Conservation (phyloP, 148 eudicot species). For the Cornus controversa region DNA sequence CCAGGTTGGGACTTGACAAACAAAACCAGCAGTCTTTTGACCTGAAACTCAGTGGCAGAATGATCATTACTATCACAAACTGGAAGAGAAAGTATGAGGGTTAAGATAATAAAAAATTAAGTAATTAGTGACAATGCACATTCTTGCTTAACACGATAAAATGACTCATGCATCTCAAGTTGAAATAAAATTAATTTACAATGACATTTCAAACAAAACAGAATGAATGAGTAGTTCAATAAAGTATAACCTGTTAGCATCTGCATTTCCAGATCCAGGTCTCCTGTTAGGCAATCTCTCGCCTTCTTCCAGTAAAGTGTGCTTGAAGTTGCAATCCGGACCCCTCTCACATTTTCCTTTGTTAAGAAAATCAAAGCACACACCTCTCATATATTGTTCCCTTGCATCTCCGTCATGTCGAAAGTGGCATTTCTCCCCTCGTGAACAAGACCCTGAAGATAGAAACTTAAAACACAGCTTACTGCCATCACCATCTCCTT, state of each 20-base stretch:
- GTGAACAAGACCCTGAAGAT: slow-evolving; percentile 82
- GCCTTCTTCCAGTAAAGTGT: slow-evolving; percentile 69
- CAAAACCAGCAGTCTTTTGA: slow-evolving; percentile 98
- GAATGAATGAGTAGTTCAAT: not conserved
- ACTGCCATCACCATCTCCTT: slow-evolving; percentile 55
- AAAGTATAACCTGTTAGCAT: slow-evolving; percentile 50
- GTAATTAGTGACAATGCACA: not conserved
- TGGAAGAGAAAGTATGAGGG: not conserved
- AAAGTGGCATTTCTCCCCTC: slow-evolving; percentile 83
- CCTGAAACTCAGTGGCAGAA: slow-evolving; percentile 37
- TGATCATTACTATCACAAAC: slow-evolving; percentile 1
- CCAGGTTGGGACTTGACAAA: slow-evolving; percentile 80
- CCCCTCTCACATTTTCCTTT: slow-evolving; percentile 96
- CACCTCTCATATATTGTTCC: slow-evolving; percentile 80
- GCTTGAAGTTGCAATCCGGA: slow-evolving; percentile 82
- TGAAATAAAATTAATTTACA: not conserved
- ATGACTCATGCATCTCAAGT: slow-evolving; percentile 9
- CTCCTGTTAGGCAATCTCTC: slow-evolving; percentile 36
- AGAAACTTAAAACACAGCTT: slow-evolving; percentile 77
- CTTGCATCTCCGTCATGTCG: slow-evolving; percentile 80
- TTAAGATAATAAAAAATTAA: slow-evolving; percentile 1
- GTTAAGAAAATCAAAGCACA: slow-evolving; percentile 88
- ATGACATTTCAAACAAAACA: not conserved
- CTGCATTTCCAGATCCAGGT: slow-evolving; percentile 47
- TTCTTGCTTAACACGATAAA: not conserved